phyloP scores from a whole-genome alignment of 2,329 filamentous ascomycete genomes.

The Ophiocordyceps camponoti-leonardi region DNA sequence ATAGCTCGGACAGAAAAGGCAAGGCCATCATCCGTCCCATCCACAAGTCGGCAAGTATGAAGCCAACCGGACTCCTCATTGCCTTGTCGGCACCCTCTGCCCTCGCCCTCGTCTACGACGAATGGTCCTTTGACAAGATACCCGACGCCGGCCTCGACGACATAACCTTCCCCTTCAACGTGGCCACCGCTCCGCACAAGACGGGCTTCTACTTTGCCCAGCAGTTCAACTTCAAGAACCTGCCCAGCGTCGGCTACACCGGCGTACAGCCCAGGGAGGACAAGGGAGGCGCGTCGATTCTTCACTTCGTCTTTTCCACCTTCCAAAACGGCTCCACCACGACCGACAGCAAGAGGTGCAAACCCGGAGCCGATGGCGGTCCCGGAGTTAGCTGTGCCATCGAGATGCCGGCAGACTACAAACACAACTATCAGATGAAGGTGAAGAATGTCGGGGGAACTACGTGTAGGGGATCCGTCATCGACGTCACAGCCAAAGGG shows the following conservation, averaged over 20 bases:
- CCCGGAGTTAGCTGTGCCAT: slow-evolving; percentile 8
- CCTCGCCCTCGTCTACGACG: not conserved
- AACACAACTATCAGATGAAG: slow-evolving; percentile 5
- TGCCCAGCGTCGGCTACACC: slow-evolving; percentile 4
- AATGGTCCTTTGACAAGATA: not conserved
- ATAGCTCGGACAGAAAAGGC: no score
- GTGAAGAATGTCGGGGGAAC: slow-evolving; percentile 5
- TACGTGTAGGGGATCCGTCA: slow-evolving; percentile 8
- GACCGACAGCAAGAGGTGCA: slow-evolving; percentile 5
- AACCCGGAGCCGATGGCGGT: slow-evolving; percentile 9
- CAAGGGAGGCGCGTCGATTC: slow-evolving; percentile 2
- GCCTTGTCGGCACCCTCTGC: not conserved
- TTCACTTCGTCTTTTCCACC: slow-evolving; percentile 8
- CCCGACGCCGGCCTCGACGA: slow-evolving; percentile 3
- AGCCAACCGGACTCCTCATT: not conserved
- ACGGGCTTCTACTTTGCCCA: slow-evolving; percentile 9
- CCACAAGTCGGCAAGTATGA: not conserved
- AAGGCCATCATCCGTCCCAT: no score
- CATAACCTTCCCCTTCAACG: slow-evolving; percentile 8
- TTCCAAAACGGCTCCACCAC: slow-evolving; percentile 6
- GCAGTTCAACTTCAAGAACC: slow-evolving; percentile 5
- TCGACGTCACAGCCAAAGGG: slow-evolving; percentile 4
- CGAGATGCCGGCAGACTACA: slow-evolving; percentile 5
- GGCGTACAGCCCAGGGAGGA: slow-evolving; percentile 7
- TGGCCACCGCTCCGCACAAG: slow-evolving; percentile 5